Conservation (phyloP, 2,329 filamentous ascomycete species). For the Ceratocystis albifundus region DNA sequence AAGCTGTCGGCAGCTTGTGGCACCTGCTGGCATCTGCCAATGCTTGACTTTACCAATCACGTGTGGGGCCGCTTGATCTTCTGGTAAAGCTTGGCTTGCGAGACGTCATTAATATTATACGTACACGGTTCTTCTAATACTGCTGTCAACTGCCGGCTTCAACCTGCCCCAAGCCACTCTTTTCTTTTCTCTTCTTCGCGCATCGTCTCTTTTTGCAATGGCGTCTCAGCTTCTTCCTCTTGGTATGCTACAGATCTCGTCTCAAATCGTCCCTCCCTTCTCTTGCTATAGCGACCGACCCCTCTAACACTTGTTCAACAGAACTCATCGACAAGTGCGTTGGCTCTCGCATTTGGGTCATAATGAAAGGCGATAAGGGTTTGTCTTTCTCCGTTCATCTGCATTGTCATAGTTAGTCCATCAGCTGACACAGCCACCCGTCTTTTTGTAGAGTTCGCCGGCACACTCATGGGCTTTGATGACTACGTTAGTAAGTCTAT, state of each 20-base stretch:
- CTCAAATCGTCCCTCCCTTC: not conserved
- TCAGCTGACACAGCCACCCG: slow-evolving; percentile 11
- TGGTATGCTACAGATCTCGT: slow-evolving; percentile 37
- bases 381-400: slow-evolving; percentile 25
- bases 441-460: slow-evolving; percentile 66
- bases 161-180: not conserved
- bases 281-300: not conserved
- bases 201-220: slow-evolving; percentile 36
- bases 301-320: slow-evolving; percentile 31
- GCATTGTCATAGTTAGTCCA: not conserved
- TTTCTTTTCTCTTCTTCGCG: not conserved
- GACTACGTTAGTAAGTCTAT: slow-evolving; percentile 93
- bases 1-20: not conserved
- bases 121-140: not conserved
- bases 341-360: slow-evolving; percentile 92
- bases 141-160: no score
- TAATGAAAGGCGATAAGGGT: slow-evolving; percentile 99
- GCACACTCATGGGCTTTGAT: slow-evolving; percentile 88
- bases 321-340: slow-evolving; percentile 99
- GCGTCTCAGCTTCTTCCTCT: slow-evolving; percentile 63
- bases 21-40: not conserved
- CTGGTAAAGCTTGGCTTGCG: not conserved
- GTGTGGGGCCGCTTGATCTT: slow-evolving; percentile 7
- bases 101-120: slow-evolving; percentile 8
- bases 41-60: not conserved